A percentile compares a stretch with the other conserved stretches of the same genome.
phyloP scores from a whole-genome alignment of 768 basidiomycete species.

The Serendipita sp. region DNA sequence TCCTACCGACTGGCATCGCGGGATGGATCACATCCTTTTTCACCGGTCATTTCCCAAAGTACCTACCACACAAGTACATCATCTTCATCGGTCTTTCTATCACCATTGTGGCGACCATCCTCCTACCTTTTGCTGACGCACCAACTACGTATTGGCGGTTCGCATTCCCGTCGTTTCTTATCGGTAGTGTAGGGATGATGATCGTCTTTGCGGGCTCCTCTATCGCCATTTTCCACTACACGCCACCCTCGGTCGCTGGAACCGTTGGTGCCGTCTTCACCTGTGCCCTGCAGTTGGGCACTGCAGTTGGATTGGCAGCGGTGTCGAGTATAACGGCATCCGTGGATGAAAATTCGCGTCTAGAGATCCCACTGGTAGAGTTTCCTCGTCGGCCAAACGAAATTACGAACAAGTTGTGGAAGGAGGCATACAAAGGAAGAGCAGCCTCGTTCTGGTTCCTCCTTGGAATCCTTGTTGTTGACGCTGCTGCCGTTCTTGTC shows the following conservation, averaged over 20 bases:
- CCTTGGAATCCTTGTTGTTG: not conserved
- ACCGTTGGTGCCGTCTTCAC: conserved; percentile 42
- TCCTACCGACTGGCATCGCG: conserved; percentile 12
- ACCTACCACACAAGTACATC: conserved; percentile 24
- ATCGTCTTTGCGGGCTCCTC: conserved; percentile 32
- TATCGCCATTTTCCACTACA: conserved; percentile 34
- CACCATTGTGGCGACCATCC: conserved; percentile 23
- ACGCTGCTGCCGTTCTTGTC: not conserved
- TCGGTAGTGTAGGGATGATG: conserved; percentile 32
- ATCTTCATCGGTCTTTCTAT: conserved; percentile 27
- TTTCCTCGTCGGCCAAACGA: not conserved
- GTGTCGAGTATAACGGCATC: conserved; percentile 33
- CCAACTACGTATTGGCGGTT: conserved; percentile 29
- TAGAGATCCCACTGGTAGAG: not conserved
- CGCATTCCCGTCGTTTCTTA: conserved; percentile 32
- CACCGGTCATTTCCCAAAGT: conserved; percentile 4
- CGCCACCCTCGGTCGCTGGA: conserved; percentile 32
- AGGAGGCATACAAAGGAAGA: not conserved
- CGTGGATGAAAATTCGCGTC: conserved; percentile 18
- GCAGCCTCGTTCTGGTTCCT: not conserved
- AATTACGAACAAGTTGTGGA: not conserved
- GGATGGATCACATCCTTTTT: conserved; percentile 4
- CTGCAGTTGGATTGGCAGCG: conserved; percentile 33
- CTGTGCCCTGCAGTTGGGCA: conserved; percentile 35
- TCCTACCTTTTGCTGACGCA: conserved; percentile 27